Evolutionary conservation across 2,329 filamentous ascomycete genomes (phyloP).

Genomic region (Nemania bipapillata): DNA sequence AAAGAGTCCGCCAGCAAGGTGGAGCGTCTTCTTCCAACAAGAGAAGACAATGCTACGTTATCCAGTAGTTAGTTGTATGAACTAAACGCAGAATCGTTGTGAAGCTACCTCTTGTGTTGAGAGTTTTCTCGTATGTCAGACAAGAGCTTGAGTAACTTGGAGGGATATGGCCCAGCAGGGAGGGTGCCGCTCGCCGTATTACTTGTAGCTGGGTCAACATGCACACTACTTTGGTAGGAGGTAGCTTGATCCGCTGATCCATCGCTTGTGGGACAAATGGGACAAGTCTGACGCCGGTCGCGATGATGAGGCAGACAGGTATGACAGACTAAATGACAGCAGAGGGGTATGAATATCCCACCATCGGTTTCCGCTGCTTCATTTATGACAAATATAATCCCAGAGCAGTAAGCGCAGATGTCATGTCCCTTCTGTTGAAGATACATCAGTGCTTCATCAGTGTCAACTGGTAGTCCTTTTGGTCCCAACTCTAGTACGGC

Average conservation of each 20-base stretch:
- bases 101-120: slow-evolving; percentile 38
- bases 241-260: neutral
- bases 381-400: slow-evolving; percentile 9
- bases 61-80: neutral
- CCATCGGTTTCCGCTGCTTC: neutral
- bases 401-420: slow-evolving; percentile 15
- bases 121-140: slow-evolving; percentile 41
- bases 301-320: slow-evolving; percentile 1
- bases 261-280: neutral
- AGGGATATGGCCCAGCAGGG: neutral
- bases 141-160: slow-evolving; percentile 17
- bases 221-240: neutral
- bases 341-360: neutral
- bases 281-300: neutral
- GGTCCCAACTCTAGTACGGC: neutral
- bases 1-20: slow-evolving; percentile 46
- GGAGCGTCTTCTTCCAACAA: slow-evolving; percentile 52
- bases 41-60: slow-evolving; percentile 51
- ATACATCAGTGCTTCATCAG: slow-evolving; percentile 11
- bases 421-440: slow-evolving; percentile 14
- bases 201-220: neutral
- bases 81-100: neutral
- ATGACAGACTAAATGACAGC: slow-evolving; percentile 20
- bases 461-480: neutral
- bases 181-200: neutral